phyloP scores from a whole-genome alignment of 2,329 filamentous ascomycete species.

The Fusarium sp. region DNA sequence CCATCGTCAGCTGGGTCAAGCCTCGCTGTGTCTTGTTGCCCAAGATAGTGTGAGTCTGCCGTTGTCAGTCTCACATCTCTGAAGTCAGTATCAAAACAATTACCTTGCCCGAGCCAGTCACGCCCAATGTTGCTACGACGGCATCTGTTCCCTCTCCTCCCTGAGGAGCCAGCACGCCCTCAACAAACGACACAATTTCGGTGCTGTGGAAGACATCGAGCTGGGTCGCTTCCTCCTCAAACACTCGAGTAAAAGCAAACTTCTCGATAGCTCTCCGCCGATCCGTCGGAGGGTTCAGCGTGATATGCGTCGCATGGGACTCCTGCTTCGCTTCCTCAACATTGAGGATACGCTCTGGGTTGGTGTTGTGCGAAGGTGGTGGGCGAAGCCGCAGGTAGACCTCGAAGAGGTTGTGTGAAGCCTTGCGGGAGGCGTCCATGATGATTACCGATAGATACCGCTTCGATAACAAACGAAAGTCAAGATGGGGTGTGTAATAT shows the following conservation, averaged over 20 bases:
- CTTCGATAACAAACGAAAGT: slow-evolving; percentile 16
- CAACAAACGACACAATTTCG: slow-evolving; percentile 78
- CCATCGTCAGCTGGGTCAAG: slow-evolving; percentile 90
- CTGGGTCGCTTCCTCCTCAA: slow-evolving; percentile 87
- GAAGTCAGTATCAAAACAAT: slow-evolving; percentile 20
- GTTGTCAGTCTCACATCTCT: slow-evolving; percentile 1
- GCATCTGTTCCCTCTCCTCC: slow-evolving; percentile 88
- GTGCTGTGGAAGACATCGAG: slow-evolving; percentile 88
- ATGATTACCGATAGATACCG: slow-evolving; percentile 17
- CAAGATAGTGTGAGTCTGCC: slow-evolving; percentile 92
- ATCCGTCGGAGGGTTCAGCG: slow-evolving; percentile 84
- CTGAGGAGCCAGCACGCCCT: slow-evolving; percentile 80
- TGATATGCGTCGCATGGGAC: slow-evolving; percentile 74
- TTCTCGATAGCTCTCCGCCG: slow-evolving; percentile 90
- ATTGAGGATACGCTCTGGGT: slow-evolving; percentile 77
- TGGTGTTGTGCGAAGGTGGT: slow-evolving; percentile 62
- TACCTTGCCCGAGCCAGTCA: slow-evolving; percentile 97
- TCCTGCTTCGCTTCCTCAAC: slow-evolving; percentile 71
- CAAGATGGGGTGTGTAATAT: slow-evolving; percentile 17
- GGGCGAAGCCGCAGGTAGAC: slow-evolving; percentile 89
- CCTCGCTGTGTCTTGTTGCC: slow-evolving; percentile 89
- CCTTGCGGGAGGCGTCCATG: slow-evolving; percentile 56
- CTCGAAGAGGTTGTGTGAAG: slow-evolving; percentile 78
- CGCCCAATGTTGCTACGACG: slow-evolving; percentile 89
- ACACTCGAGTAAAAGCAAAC: slow-evolving; percentile 94